These are phyloP conservation scores for Lactifluus volemus DNA, from an alignment of 768 basidiomycete genomes.

Conservation along the genomic window DNA sequence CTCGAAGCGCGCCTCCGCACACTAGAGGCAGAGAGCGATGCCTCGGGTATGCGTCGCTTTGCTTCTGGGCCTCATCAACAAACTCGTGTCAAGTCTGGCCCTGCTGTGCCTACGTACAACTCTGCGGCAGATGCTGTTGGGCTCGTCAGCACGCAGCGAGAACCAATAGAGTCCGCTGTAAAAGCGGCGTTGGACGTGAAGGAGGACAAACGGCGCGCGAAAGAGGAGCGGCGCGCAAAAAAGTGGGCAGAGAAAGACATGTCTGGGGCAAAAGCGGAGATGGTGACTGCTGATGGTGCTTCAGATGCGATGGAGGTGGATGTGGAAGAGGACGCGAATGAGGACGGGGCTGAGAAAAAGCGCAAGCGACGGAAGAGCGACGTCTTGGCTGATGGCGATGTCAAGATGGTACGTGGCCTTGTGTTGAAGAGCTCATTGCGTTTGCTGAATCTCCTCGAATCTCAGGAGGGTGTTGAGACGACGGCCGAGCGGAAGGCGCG, in stretches of 20 bases:
- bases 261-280: slow-evolving; percentile 28
- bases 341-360: slow-evolving; percentile 29
- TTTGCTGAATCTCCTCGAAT: not conserved
- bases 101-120: slow-evolving; percentile 80
- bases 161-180: slow-evolving; percentile 67
- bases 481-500: slow-evolving; percentile 77
- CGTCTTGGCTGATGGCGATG: slow-evolving; percentile 14
- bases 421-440: not conserved
- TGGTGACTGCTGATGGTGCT: slow-evolving; percentile 18
- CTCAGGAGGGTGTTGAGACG: slow-evolving; percentile 50
- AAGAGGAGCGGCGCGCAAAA: slow-evolving; percentile 71
- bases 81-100: slow-evolving; percentile 69
- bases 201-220: slow-evolving; percentile 75
- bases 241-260: slow-evolving; percentile 45
- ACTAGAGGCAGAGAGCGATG: slow-evolving; percentile 76
- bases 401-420: slow-evolving; percentile 12
- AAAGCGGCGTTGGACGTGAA: slow-evolving; percentile 73
- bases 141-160: slow-evolving; percentile 79
- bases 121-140: slow-evolving; percentile 73
- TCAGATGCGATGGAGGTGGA: slow-evolving; percentile 38
- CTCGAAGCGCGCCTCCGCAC: slow-evolving; percentile 89
- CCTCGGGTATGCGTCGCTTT: slow-evolving; percentile 60
- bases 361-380: slow-evolving; percentile 34
- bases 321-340: slow-evolving; percentile 32
- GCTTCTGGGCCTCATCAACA: slow-evolving; percentile 58